phyloP scores from a whole-genome alignment of 129 eudicot genomes.

The Daucus carota region DH1_v3.0 NC_030389.2:27201001-27201500 shows the following conservation, averaged over 20 bases:
- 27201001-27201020: too few species aligned
- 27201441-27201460: background rate
- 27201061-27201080: too few species aligned
- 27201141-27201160: too few species aligned
- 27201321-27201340: conserved; percentile 94
- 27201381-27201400: conserved; percentile 99
- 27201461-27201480: background rate
- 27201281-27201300: conserved; percentile 94
- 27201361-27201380: conserved; percentile 93
- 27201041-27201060: too few species aligned
- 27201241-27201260: conserved; percentile 61
- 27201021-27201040: too few species aligned
- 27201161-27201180: too few species aligned
- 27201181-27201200: background rate
- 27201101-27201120: too few species aligned
- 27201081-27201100: too few species aligned
- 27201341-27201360: conserved; percentile 98
- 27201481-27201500: background rate
- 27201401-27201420: conserved; percentile 94
- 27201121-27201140: too few species aligned
- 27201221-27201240: background rate
- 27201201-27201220: background rate
- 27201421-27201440: conserved; percentile 4
- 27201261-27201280: conserved; percentile 90
- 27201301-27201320: conserved; percentile 99